Conservation (phyloP, 2,329 filamentous ascomycete species). For the Penicillium fuscoglaucum region DNA sequence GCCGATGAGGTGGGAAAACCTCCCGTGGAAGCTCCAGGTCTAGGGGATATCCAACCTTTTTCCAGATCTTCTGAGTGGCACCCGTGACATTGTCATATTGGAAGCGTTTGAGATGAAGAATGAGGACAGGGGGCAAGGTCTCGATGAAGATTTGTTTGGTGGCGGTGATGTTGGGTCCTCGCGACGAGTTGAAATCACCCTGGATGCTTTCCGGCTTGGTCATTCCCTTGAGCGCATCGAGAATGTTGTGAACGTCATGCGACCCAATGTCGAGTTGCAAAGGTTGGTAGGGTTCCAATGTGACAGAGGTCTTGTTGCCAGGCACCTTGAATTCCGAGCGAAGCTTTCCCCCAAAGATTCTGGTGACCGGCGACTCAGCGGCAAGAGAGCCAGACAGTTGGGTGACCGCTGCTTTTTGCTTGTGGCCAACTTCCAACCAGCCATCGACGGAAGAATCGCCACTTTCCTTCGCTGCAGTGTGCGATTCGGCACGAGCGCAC, state of each 20-base stretch:
- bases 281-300: slow-evolving; percentile 88
- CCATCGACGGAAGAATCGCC: slow-evolving; percentile 56
- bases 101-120: slow-evolving; percentile 95
- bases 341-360: slow-evolving; percentile 89
- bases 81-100: slow-evolving; percentile 81
- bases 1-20: slow-evolving; percentile 75
- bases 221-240: slow-evolving; percentile 82
- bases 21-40: slow-evolving; percentile 93
- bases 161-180: slow-evolving; percentile 72
- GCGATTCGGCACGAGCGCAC: slow-evolving; percentile 73
- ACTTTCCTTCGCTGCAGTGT: slow-evolving; percentile 43
- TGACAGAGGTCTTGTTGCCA: slow-evolving; percentile 86
- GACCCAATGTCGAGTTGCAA: slow-evolving; percentile 92
- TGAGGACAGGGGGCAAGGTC: slow-evolving; percentile 83
- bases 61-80: slow-evolving; percentile 97
- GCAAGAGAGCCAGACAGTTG: slow-evolving; percentile 76
- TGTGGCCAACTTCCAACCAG: slow-evolving; percentile 94
- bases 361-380: slow-evolving; percentile 79
- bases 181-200: slow-evolving; percentile 77
- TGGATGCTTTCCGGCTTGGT: slow-evolving; percentile 82
- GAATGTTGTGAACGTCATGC: slow-evolving; percentile 81
- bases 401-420: slow-evolving; percentile 83
- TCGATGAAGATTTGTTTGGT: slow-evolving; percentile 97
- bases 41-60: slow-evolving; percentile 92
- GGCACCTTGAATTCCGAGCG: slow-evolving; percentile 86